phyloP scores from a whole-genome alignment of 306 rosid genomes.

The Begonia fuchsioides region DNA sequence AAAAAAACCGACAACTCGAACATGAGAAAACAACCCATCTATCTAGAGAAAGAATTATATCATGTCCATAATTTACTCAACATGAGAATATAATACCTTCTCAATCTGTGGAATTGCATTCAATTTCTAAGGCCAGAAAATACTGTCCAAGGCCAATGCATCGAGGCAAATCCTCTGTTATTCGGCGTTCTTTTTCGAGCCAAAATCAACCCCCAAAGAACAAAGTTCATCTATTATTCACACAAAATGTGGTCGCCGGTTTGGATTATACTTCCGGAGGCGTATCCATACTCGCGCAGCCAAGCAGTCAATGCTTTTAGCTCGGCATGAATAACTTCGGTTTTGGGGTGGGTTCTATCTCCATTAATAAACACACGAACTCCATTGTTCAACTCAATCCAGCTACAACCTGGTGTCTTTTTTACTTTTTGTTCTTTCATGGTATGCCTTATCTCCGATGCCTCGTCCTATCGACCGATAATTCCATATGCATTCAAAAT shows the following conservation, averaged over 20 bases:
- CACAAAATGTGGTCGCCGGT: too few relatives aligned
- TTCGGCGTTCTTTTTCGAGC: neutral
- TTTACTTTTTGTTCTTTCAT: slow-evolving; percentile 66
- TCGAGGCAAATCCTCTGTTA: too few relatives aligned
- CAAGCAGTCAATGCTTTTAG: slow-evolving; percentile 54
- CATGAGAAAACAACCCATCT: too few relatives aligned
- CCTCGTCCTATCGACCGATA: slow-evolving; percentile 53
- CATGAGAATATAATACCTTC: too few relatives aligned
- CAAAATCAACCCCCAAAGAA: neutral
- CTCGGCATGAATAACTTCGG: slow-evolving; percentile 36
- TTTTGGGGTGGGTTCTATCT: slow-evolving; percentile 49
- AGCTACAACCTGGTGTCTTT: slow-evolving; percentile 75
- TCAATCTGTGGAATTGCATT: too few relatives aligned
- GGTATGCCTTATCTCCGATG: slow-evolving; percentile 42
- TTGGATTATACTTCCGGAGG: neutral
- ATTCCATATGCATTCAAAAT: slow-evolving; percentile 64
- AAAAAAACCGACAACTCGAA: too few relatives aligned
- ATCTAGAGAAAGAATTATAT: too few relatives aligned
- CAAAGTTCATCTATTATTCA: too few relatives aligned
- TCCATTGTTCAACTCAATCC: slow-evolving; percentile 76
- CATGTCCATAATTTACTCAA: too few relatives aligned
- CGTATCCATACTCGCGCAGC: slow-evolving; percentile 39
- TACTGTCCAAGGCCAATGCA: too few relatives aligned
- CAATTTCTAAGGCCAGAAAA: too few relatives aligned
- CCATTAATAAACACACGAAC: slow-evolving; percentile 52